Evolutionary conservation across 805 yeast species (phyloP), one percentile per base, ranked within the genome.

Genomic region (Schizosaccharomyces osmophilus): DNA sequence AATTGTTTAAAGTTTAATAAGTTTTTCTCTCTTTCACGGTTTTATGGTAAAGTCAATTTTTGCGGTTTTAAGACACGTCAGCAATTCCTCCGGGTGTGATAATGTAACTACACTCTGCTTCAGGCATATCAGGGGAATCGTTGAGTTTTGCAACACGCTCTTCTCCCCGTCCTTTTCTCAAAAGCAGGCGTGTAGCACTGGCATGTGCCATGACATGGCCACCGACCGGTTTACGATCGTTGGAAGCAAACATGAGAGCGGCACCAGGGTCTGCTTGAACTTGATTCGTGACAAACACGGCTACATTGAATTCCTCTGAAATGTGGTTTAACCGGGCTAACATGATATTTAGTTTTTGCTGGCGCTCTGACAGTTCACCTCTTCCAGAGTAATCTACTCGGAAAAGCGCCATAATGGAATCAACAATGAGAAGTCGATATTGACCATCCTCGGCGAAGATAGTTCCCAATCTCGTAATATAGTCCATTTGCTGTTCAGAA

Each of bases 41-140:
- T 42, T 42, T 42, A 4, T 42, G 4, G 4, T 42, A 19, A 19
- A 45, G 9, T 45, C 9, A 24, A 11, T n/a, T 19, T n/a, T 19
- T 8, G 4, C 1, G 1, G n/a, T 24, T 1, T 51, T 51, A 51
- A 13, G 36, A 4, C 2, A 29, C 57, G 73, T 93, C 98, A 62
- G 95, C 95, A 65, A 93, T 83, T 63, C 98, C 98, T 67, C 90
- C 96, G 70, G 87, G 95, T 69, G 89, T 93, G 64, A 93, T 87
- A 4, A 95, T 97, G 74, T 93, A 90, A 9, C 87, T 84, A 68
- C 95, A 85, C 67, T 93, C 97, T 61, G 93, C 82, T 70, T 93
- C 97, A 0, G 98, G 97, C 64, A 93, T 75, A 69, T 97, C 89
- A 2, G 98, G 98, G 64, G 96, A 87, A 71, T 93, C 98, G 67